Evolutionary conservation across 352 stramenopile genomes (phyloP), one percentile per base, ranked within the genome.

Genomic region (Globisporangium iwayamae): DNA sequence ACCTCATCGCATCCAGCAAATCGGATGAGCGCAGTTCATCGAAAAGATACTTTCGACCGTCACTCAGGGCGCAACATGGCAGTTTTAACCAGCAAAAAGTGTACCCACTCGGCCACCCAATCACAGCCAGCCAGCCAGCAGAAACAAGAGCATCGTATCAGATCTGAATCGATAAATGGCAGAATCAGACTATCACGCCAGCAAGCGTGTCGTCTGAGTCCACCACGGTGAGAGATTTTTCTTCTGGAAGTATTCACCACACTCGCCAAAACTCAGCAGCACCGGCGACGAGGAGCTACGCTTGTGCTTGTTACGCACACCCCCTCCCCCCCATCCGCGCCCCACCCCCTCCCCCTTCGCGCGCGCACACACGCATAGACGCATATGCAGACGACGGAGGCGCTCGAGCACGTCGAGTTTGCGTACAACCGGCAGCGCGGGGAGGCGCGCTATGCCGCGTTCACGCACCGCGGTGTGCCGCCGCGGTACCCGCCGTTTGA

Each of bases 391-490:
- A 30, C n/a, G 39, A 74, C 75, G 45, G 78, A 83, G 63, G 60
- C 67, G 63, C 70, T 90, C 43, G 67, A 90, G 63, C 74, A 87
- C 52, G 81, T 85, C 30, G 81, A 90, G 62, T 88, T 93, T 56
- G 71, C 75, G 28, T 93, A 88, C 74, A 87, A 87, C 60, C 79
- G 80, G 36, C 79, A 91, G 72, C 81, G 74, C 32, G 84, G 84
- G 25, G 68, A 75, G 60, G 70, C 84, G 46, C 68, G 70, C 34
- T 93, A 91, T 70, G 63, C 66, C 20, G 60, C 75, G 38, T 85
- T 81, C 51, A 68, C 72, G 36, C 84, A 93, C 68, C 76, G 75
- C 46, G 84, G 84, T 2, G 80, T 90, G 69, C 84, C 84, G 47
- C 78, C 83, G 18, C 81, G 84, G 34, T 91, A 91, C 63, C 84